These are phyloP conservation scores for Fusarium tjaetaba DNA, from an alignment of 2,329 filamentous ascomycete species.

Conservation along the genomic window DNA sequence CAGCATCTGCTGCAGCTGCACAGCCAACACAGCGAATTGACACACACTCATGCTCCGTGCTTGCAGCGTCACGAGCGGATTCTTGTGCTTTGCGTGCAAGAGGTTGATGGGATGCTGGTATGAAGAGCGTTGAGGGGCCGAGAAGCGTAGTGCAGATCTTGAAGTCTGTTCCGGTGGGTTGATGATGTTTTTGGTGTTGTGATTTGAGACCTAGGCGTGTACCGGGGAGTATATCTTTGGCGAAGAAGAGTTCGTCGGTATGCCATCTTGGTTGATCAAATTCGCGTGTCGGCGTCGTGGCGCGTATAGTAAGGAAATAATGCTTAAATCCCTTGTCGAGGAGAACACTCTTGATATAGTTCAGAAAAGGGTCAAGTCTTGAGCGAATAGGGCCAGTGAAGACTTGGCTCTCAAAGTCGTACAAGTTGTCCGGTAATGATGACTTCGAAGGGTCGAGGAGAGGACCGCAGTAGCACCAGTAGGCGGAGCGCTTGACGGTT, in stretches of 20 bases:
- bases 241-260: constrained; percentile 60
- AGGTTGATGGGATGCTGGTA: constrained; percentile 44
- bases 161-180: constrained; percentile 51
- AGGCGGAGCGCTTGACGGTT: constrained; percentile 46
- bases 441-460: constrained; percentile 41
- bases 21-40: constrained; percentile 57
- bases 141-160: constrained; percentile 60
- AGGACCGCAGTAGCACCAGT: constrained; percentile 58
- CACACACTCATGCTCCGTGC: constrained; percentile 52
- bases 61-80: constrained; percentile 40
- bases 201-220: constrained; percentile 18
- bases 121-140: constrained; percentile 58
- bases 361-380: constrained; percentile 53
- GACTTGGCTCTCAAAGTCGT: constrained; percentile 51
- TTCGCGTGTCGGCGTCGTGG: constrained; percentile 54
- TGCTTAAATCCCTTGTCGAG: constrained; percentile 48
- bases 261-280: constrained; percentile 60
- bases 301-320: constrained; percentile 61
- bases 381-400: constrained; percentile 49
- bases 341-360: constrained; percentile 52
- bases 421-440: constrained; percentile 48
- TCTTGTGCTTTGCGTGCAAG: constrained; percentile 48
- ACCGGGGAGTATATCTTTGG: constrained; percentile 25
- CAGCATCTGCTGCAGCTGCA: constrained; percentile 52
- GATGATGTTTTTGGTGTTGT: neutral